Conservation (phyloP, 163 green algal genomes). For the Trebouxia gelatinosa region DNA sequence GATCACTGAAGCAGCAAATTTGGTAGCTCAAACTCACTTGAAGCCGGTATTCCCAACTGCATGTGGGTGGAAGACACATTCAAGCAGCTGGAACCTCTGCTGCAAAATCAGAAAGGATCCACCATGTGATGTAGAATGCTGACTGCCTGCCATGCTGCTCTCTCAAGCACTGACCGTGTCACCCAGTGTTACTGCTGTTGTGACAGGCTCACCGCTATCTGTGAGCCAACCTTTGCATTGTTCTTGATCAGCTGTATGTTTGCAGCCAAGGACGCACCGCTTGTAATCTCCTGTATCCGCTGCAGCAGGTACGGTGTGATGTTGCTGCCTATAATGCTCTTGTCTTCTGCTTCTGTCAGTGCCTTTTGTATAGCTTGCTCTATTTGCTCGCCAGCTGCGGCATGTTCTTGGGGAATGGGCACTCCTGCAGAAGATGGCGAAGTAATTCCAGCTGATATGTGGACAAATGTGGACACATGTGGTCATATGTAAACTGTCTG, state of each 20-base stretch:
- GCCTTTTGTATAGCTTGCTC: constrained; percentile 67
- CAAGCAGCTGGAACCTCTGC: too few relatives aligned
- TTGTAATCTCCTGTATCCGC: constrained; percentile 80
- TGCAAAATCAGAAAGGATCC: too few relatives aligned
- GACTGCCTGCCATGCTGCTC: too few relatives aligned
- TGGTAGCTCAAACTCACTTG: too few relatives aligned
- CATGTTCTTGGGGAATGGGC: constrained; percentile 80
- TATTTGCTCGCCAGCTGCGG: constrained; percentile 65
- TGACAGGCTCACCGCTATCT: constrained; percentile 56
- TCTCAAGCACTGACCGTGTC: not conserved
- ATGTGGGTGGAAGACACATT: too few relatives aligned
- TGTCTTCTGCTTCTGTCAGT: constrained; percentile 61
- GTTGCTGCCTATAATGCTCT: constrained; percentile 45
- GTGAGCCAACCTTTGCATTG: constrained; percentile 85
- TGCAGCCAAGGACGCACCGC: constrained; percentile 75
- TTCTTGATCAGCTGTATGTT: constrained; percentile 97
- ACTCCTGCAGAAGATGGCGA: constrained; percentile 55
- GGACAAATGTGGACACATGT: too few relatives aligned
- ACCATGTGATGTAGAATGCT: too few relatives aligned
- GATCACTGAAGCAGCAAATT: too few relatives aligned
- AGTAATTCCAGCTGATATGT: too few relatives aligned
- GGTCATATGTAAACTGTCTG: too few relatives aligned
- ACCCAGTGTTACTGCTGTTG: not conserved
- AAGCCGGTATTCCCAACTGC: too few relatives aligned
- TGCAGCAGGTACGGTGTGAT: constrained; percentile 94